These are phyloP conservation scores for Rhizophagus clarus DNA, from an alignment of 192 early-diverging fungal species.

Conservation along the genomic window DNA sequence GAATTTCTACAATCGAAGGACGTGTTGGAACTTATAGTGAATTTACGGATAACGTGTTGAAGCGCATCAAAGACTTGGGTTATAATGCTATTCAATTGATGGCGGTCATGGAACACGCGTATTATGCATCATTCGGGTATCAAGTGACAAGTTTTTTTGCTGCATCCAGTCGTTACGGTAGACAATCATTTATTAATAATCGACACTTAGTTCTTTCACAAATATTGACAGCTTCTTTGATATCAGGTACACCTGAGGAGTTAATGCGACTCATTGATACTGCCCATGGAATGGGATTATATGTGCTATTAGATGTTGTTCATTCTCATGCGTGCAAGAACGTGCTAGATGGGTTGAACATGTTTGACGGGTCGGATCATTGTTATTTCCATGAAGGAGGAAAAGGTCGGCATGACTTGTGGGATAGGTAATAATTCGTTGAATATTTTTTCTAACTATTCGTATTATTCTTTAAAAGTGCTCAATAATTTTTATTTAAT, in stretches of 20 bases:
- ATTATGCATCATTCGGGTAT: slow-evolving; percentile 98
- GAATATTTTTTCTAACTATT: too few species aligned
- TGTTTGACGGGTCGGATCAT: slow-evolving; percentile 96
- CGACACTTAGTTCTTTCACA: background rate
- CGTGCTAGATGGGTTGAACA: slow-evolving; percentile 90
- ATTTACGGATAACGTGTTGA: slow-evolving; percentile 84
- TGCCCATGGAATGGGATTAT: slow-evolving; percentile 86
- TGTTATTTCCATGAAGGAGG: slow-evolving; percentile 93
- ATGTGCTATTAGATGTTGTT: slow-evolving; percentile 90
- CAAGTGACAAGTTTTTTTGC: slow-evolving; percentile 98
- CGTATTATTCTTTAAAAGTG: too few species aligned
- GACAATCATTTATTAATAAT: background rate
- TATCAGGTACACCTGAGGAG: slow-evolving; percentile 78
- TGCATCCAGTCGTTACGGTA: slow-evolving; percentile 87
- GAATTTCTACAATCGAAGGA: slow-evolving; percentile 86
- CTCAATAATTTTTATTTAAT: too few species aligned
- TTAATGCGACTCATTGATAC: slow-evolving; percentile 90
- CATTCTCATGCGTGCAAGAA: slow-evolving; percentile 98
- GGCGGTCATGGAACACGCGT: slow-evolving; percentile 99
- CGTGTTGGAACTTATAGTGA: slow-evolving; percentile 87
- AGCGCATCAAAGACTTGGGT: slow-evolving; percentile 80
- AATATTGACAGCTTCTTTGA: background rate
- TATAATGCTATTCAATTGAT: slow-evolving; percentile 86
- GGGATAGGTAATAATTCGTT: slow-evolving; percentile 63
- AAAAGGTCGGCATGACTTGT: slow-evolving; percentile 86